Conservation (phyloP, 305 asterid species). For the Fraxinus albicans region DNA sequence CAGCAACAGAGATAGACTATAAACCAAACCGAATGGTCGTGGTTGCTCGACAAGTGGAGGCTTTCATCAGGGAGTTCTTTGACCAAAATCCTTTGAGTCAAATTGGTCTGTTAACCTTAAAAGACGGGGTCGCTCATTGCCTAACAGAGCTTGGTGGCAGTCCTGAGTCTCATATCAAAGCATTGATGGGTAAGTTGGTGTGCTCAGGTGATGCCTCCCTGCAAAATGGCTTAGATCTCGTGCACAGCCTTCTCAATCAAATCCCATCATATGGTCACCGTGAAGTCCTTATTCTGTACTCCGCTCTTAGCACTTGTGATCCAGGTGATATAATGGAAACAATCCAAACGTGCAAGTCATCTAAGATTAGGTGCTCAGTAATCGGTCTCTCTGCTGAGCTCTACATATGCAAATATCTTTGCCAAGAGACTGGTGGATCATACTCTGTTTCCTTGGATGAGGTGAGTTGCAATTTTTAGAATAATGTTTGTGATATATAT, state of each 20-base stretch:
- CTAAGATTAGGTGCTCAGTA: conserved; percentile 86
- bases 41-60: conserved; percentile 84
- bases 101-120: conserved; percentile 68
- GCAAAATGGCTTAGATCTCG: conserved; percentile 90
- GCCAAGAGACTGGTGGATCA: conserved; percentile 93
- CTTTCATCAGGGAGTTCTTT: conserved; percentile 89
- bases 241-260: conserved; percentile 67
- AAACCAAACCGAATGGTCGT: conserved; percentile 91
- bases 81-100: conserved; percentile 93
- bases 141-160: conserved; percentile 94
- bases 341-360: conserved; percentile 72
- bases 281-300: conserved; percentile 81
- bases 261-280: conserved; percentile 94
- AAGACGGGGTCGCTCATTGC: conserved; percentile 84
- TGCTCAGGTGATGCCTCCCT: conserved; percentile 94
- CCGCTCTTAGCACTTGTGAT: conserved; percentile 90
- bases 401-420: conserved; percentile 81
- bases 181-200: conserved; percentile 82
- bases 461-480: conserved; percentile 48
- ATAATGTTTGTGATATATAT: conserved; percentile 9
- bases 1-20: conserved; percentile 83
- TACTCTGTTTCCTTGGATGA: conserved; percentile 82
- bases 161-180: conserved; percentile 93
- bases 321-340: conserved; percentile 85
- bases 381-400: conserved; percentile 91